Percentiles rank a stretch among this genome's conserved stretches.
Conservation (phyloP, 2,329 filamentous ascomycete genomes). For the Aspergillus sp. region DNA sequence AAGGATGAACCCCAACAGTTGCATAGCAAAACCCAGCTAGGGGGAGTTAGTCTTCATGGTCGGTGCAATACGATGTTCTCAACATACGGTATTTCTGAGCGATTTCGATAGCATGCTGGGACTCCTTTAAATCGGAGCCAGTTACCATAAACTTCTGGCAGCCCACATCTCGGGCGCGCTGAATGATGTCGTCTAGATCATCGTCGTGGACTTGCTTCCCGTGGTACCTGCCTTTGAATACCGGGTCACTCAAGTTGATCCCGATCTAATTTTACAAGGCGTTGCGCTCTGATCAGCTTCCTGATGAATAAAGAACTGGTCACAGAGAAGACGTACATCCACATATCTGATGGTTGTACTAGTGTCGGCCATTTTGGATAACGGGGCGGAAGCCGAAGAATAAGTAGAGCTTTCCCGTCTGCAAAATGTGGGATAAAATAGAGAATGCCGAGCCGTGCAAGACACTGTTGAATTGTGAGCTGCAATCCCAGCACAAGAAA, state of each 20-base stretch:
- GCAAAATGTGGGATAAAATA: slow-evolving; percentile 1
- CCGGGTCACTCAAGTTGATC: slow-evolving; percentile 92
- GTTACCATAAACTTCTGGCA: slow-evolving; percentile 92
- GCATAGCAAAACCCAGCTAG: slow-evolving; percentile 78
- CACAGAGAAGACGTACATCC: slow-evolving; percentile 39
- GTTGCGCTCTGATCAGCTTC: slow-evolving; percentile 16
- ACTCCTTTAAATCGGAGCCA: slow-evolving; percentile 81
- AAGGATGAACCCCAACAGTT: slow-evolving; percentile 93
- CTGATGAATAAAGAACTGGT: not conserved
- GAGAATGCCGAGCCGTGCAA: slow-evolving; percentile 7
- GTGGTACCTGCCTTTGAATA: slow-evolving; percentile 82
- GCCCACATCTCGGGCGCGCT: slow-evolving; percentile 73
- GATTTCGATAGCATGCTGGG: slow-evolving; percentile 70
- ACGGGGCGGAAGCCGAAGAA: not conserved
- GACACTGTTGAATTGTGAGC: slow-evolving; percentile 12
- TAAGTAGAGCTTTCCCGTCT: slow-evolving; percentile 15
- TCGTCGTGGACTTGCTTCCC: slow-evolving; percentile 63
- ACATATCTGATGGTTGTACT: slow-evolving; percentile 44
- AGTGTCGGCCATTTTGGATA: slow-evolving; percentile 36
- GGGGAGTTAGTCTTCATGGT: slow-evolving; percentile 11
- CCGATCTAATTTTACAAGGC: slow-evolving; percentile 60
- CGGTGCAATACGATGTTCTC: slow-evolving; percentile 12
- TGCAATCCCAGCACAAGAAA: not conserved
- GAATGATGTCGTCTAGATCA: slow-evolving; percentile 64
- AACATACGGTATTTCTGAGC: slow-evolving; percentile 70